These are phyloP conservation scores for Colletotrichum tabaci DNA, from an alignment of 2,329 filamentous ascomycete genomes.

Conservation along the genomic window DNA sequence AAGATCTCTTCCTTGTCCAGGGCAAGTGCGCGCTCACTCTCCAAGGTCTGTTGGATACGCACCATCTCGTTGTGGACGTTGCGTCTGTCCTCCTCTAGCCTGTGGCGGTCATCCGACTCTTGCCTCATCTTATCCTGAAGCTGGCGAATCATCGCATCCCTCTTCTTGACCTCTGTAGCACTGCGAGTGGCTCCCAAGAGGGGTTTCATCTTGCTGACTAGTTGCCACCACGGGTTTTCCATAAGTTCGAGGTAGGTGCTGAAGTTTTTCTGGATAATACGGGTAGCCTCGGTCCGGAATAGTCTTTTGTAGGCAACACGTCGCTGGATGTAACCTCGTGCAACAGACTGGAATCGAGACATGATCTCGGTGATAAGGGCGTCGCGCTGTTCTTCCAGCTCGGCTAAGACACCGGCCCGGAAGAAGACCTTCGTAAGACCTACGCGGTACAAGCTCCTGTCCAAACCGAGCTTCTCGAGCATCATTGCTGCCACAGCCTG, in stretches of 20 bases:
- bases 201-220: constrained; percentile 95
- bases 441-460: constrained; percentile 89
- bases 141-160: constrained; percentile 92
- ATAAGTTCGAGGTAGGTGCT: constrained; percentile 91
- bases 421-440: constrained; percentile 99
- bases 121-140: constrained; percentile 87
- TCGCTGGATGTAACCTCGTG: constrained; percentile 90
- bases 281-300: constrained; percentile 93
- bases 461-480: constrained; percentile 89
- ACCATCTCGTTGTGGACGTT: constrained; percentile 90
- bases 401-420: constrained; percentile 93
- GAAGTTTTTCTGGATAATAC: constrained; percentile 96
- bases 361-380: constrained; percentile 94
- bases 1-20: constrained; percentile 99
- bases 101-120: constrained; percentile 81
- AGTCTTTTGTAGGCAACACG: constrained; percentile 92
- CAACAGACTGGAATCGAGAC: constrained; percentile 91
- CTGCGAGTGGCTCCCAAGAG: constrained; percentile 92
- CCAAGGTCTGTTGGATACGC: constrained; percentile 91
- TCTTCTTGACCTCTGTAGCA: constrained; percentile 92
- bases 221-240: constrained; percentile 96
- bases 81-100: constrained; percentile 90
- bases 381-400: constrained; percentile 96
- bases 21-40: constrained; percentile 95
- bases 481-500: constrained; percentile 89